phyloP scores from a whole-genome alignment of 192 early-diverging fungal species.

The Allomyces arbusculus region DNA sequence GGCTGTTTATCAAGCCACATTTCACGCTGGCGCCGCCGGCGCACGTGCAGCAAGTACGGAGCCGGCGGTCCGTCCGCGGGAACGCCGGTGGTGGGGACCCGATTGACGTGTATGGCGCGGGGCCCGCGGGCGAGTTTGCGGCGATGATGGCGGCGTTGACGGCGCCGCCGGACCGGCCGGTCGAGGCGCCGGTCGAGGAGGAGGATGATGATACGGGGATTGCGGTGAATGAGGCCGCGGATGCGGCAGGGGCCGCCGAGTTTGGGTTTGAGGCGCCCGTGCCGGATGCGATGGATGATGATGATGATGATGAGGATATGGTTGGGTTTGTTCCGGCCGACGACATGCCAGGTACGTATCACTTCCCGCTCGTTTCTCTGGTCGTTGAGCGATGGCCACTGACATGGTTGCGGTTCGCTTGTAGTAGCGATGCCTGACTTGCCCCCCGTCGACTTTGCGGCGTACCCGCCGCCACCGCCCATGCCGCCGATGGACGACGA shows the following conservation, averaged over 20 bases:
- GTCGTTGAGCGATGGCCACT: no score
- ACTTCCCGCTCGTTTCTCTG: neutral
- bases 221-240: conserved; percentile 1
- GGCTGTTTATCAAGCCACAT: no score
- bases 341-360: no score
- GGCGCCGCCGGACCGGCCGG: conserved; percentile 16
- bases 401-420: no score
- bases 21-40: no score
- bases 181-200: conserved; percentile 14
- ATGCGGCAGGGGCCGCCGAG: conserved; percentile 8
- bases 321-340: neutral
- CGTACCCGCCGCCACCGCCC: no score
- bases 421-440: no score
- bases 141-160: conserved; percentile 14
- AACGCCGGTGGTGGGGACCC: no score
- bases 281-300: neutral
- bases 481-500: conserved; percentile 8
- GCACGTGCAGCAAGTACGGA: no score
- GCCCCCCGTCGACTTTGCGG: no score
- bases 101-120: neutral
- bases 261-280: conserved; percentile 3
- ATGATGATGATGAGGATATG: conserved; percentile 8
- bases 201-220: conserved; percentile 8
- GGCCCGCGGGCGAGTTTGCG: neutral
- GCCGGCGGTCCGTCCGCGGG: no score